Conservation (phyloP, 805 yeast species). For the Yarrowia hollandica region DNA sequence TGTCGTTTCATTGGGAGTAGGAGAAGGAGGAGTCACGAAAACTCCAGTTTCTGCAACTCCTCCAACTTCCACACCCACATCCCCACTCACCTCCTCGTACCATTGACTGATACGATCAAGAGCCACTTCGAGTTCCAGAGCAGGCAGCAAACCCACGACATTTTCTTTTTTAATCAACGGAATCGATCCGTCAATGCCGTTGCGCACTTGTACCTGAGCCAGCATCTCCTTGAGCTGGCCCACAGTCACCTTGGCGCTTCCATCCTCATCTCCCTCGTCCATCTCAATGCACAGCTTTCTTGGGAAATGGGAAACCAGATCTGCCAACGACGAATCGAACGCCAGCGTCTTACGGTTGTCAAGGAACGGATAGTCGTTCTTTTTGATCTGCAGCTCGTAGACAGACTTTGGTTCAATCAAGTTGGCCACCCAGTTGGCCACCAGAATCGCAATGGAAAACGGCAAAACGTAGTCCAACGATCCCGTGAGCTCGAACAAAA, state of each 20-base stretch:
- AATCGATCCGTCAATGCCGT: constrained; percentile 54
- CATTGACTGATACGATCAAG: constrained; percentile 45
- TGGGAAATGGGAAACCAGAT: constrained; percentile 42
- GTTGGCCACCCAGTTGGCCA: constrained; percentile 58
- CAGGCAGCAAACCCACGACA: constrained; percentile 51
- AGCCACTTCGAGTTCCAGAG: constrained; percentile 54
- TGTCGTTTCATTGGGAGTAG: not conserved
- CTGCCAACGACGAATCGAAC: constrained; percentile 45
- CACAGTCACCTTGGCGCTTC: constrained; percentile 41
- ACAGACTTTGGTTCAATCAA: constrained; percentile 53
- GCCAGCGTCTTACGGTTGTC: constrained; percentile 45
- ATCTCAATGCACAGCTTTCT: constrained; percentile 44
- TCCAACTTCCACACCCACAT: not conserved
- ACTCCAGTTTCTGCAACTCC: not conserved
- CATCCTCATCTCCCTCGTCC: constrained; percentile 36
- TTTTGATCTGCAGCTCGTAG: constrained; percentile 50
- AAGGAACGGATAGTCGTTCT: constrained; percentile 56
- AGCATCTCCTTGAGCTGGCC: constrained; percentile 44
- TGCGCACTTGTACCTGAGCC: constrained; percentile 44
- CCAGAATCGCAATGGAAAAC: constrained; percentile 55
- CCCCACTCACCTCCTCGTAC: constrained; percentile 32
- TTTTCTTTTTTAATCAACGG: constrained; percentile 47
- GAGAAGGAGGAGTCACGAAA: not conserved
- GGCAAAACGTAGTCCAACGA: constrained; percentile 59
- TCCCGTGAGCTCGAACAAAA: constrained; percentile 74